Conservation (phyloP, 2,329 filamentous ascomycete genomes). For the Fusarium bulbicola region DNA sequence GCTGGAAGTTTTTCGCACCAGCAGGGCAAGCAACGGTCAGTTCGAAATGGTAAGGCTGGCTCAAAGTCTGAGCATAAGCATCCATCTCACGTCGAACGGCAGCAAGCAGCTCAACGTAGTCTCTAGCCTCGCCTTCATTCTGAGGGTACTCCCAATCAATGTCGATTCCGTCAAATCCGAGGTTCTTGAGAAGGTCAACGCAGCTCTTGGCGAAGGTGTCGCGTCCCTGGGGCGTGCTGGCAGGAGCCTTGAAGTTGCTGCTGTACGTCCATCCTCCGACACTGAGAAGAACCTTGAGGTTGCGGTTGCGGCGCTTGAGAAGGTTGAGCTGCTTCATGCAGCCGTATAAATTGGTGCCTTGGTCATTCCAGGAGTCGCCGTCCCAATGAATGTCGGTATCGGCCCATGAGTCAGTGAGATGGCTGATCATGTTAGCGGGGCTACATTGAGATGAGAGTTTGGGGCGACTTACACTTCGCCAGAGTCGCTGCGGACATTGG, state of each 20-base stretch:
- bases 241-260: slow-evolving; percentile 80
- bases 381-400: slow-evolving; percentile 79
- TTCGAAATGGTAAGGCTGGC: slow-evolving; percentile 64
- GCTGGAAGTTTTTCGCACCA: slow-evolving; percentile 68
- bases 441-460: not conserved
- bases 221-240: slow-evolving; percentile 75
- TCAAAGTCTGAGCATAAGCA: slow-evolving; percentile 58
- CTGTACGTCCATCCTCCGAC: slow-evolving; percentile 96
- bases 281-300: slow-evolving; percentile 85
- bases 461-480: slow-evolving; percentile 73
- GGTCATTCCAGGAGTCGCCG: slow-evolving; percentile 74
- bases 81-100: slow-evolving; percentile 67
- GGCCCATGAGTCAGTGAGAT: slow-evolving; percentile 70
- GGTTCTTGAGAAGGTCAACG: slow-evolving; percentile 78
- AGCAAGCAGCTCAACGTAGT: slow-evolving; percentile 68
- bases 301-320: slow-evolving; percentile 81
- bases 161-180: slow-evolving; percentile 79
- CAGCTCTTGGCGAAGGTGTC: slow-evolving; percentile 76
- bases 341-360: slow-evolving; percentile 84
- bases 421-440: slow-evolving; percentile 40
- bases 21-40: slow-evolving; percentile 72
- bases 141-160: slow-evolving; percentile 76
- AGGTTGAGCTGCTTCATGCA: slow-evolving; percentile 89
- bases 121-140: slow-evolving; percentile 60
- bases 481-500: slow-evolving; percentile 79